A percentile compares a stretch with the other conserved stretches of the same genome.
Conservation (phyloP, 2,329 filamentous ascomycete species). For the Dactylellina haptotyla region DNA sequence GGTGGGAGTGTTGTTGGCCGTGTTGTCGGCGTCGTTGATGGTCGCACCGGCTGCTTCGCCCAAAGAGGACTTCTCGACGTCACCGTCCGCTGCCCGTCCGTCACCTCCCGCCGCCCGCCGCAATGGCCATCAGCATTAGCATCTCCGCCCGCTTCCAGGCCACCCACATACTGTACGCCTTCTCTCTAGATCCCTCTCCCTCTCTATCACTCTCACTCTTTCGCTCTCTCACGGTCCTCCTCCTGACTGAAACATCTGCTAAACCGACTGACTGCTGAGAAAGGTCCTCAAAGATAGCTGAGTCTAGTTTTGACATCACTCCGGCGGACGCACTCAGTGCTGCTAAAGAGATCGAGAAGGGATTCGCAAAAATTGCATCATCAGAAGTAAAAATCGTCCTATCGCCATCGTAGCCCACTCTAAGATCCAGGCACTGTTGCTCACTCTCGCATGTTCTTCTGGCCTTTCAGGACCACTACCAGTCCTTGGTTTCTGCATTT, state of each 20-base stretch:
- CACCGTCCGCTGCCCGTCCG: background rate
- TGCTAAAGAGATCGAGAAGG: conserved; percentile 47
- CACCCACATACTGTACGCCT: conserved; percentile 37
- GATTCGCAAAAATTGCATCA: conserved; percentile 30
- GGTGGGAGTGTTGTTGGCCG: no score
- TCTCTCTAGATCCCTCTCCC: no score
- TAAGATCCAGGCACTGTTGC: no score
- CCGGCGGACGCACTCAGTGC: conserved; percentile 27
- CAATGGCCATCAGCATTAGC: conserved; percentile 43
- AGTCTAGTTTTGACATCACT: conserved; percentile 19
- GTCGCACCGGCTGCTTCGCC: no score
- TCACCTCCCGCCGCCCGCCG: background rate
- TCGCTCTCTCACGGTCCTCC: background rate
- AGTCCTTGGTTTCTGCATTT: conserved; percentile 40
- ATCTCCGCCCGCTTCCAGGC: conserved; percentile 49
- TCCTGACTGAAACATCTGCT: background rate
- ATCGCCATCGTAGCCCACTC: background rate
- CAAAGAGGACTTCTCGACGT: background rate
- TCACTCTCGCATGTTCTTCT: background rate
- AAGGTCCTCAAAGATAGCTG: conserved; percentile 38
- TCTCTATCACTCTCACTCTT: background rate
- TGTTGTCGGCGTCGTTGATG: no score
- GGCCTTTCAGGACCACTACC: conserved; percentile 40
- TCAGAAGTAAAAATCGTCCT: conserved; percentile 31
- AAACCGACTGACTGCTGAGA: background rate